Percentiles rank a stretch among this genome's conserved stretches.
Conservation (phyloP, 352 stramenopile genomes). For the Pythium dissimile region DNA sequence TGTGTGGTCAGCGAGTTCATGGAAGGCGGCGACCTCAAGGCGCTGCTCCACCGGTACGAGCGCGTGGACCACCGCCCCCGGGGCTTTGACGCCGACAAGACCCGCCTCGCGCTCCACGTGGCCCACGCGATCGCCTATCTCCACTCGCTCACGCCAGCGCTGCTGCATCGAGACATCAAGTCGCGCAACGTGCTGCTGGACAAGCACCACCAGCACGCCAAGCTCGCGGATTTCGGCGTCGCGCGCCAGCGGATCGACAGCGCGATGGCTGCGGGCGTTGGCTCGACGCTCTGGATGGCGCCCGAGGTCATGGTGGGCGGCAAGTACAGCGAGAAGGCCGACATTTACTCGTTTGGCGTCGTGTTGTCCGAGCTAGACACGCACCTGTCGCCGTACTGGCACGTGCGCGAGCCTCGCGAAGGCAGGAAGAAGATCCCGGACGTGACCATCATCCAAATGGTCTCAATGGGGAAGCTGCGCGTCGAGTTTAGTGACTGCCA, state of each 20-base stretch:
- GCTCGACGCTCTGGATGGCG: conserved; percentile 37
- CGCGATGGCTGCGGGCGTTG: conserved; percentile 33
- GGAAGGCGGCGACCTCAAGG: conserved; percentile 34
- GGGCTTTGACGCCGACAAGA: conserved; percentile 32
- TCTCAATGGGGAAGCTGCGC: conserved; percentile 28
- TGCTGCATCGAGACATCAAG: conserved; percentile 42
- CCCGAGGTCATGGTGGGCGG: conserved; percentile 30
- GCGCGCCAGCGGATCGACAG: conserved; percentile 25
- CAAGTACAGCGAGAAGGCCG: conserved; percentile 22
- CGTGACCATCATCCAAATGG: conserved; percentile 25
- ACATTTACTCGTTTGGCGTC: conserved; percentile 29
- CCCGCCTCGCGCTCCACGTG: conserved; percentile 30
- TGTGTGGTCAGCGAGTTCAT: conserved; percentile 38
- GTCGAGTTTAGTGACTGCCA: conserved; percentile 28
- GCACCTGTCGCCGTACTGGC: conserved; percentile 26
- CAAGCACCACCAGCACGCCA: conserved; percentile 26
- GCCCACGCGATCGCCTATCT: conserved; percentile 34
- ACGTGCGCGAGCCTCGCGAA: conserved; percentile 7
- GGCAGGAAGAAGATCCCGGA: conserved; percentile 5
- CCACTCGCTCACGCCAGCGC: conserved; percentile 23
- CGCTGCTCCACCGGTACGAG: conserved; percentile 23
- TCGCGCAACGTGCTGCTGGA: conserved; percentile 36
- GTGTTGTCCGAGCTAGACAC: conserved; percentile 27
- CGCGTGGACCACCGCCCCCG: conserved; percentile 2
- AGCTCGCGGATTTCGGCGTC: conserved; percentile 44